A percentile compares a stretch with the other conserved stretches of the same genome.
These are phyloP conservation scores for Rhizodiscina lignyota DNA, from an alignment of 495 filamentous ascomycete genomes.

Conservation along the genomic window DNA sequence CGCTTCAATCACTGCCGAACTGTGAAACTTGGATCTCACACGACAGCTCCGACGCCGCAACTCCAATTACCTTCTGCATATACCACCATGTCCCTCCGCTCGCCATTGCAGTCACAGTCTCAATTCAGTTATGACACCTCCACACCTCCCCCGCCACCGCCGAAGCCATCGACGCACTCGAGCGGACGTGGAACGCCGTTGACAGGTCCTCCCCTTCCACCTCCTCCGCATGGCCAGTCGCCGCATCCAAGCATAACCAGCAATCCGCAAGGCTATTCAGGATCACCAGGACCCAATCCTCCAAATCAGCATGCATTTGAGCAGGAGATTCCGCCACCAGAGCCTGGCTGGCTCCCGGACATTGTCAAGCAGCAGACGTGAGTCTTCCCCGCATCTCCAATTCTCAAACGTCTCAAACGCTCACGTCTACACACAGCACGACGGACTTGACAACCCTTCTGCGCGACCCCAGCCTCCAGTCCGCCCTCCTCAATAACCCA, in stretches of 20 bases:
- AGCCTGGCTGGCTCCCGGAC: slow-evolving; percentile 22
- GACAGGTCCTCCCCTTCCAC: slow-evolving; percentile 20
- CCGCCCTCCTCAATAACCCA: slow-evolving; percentile 31
- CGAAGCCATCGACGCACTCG: slow-evolving; percentile 20
- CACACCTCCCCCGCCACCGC: slow-evolving; percentile 23
- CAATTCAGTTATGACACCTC: slow-evolving; percentile 17
- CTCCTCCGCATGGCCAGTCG: slow-evolving; percentile 17
- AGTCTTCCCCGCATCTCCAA: slow-evolving; percentile 2
- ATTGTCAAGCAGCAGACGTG: slow-evolving; percentile 22
- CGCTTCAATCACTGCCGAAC: no score
- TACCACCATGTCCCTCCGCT: slow-evolving; percentile 12
- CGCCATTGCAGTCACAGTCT: slow-evolving; percentile 13
- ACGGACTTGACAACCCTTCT: slow-evolving; percentile 22
- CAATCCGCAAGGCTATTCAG: slow-evolving; percentile 3
- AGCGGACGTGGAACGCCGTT: slow-evolving; percentile 16
- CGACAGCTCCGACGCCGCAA: no score
- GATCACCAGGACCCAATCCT: slow-evolving; percentile 3
- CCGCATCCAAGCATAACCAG: slow-evolving; percentile 8
- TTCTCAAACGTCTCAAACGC: slow-evolving; percentile 1
- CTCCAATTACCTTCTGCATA: no score
- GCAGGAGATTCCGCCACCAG: slow-evolving; percentile 13
- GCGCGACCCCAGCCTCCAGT: slow-evolving; percentile 17
- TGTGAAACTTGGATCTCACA: no score
- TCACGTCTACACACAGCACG: slow-evolving; percentile 12
- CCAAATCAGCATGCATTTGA: slow-evolving; percentile 4